These are phyloP conservation scores for Ustilago cynodontis DNA, from an alignment of 1,284 basidiomycete genomes.

Conservation along the genomic window DNA sequence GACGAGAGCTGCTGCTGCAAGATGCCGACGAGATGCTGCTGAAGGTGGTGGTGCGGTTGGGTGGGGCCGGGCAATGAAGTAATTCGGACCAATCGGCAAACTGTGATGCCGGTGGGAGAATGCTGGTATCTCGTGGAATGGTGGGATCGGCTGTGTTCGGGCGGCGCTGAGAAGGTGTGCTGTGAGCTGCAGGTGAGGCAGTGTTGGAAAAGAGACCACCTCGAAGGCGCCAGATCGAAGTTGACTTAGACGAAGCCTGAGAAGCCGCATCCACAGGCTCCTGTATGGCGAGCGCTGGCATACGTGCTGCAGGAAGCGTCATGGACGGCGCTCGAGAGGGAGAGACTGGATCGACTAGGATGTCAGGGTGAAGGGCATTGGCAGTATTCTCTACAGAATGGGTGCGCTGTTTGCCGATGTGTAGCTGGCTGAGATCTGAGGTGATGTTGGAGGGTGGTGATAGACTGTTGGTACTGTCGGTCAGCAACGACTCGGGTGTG, in stretches of 20 bases:
- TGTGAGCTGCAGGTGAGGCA: not conserved
- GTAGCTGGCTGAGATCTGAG: conserved; percentile 15
- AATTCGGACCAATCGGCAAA: conserved; percentile 45
- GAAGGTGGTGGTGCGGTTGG: conserved; percentile 36
- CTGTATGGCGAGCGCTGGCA: conserved; percentile 24
- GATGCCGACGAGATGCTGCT: conserved; percentile 45
- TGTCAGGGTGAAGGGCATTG: conserved; percentile 6
- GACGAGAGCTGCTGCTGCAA: conserved; percentile 21
- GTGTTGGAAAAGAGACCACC: conserved; percentile 23
- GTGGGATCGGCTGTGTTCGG: conserved; percentile 5
- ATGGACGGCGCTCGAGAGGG: conserved; percentile 3
- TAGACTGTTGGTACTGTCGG: conserved; percentile 6
- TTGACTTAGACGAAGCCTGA: conserved; percentile 11
- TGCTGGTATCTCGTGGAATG: not conserved
- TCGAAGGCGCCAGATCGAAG: conserved; percentile 19
- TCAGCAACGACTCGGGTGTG: conserved; percentile 19
- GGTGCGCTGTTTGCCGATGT: conserved; percentile 3
- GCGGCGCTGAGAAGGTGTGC: conserved; percentile 1
- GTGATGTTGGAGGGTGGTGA: conserved; percentile 8
- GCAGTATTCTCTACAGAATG: conserved; percentile 9
- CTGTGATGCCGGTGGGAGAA: conserved; percentile 23
- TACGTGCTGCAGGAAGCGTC: conserved; percentile 3
- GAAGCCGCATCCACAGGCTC: conserved; percentile 1
- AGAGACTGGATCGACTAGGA: not conserved
- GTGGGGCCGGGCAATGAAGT: conserved; percentile 21